Base-by-base conservation (phyloP, 768 basidiomycete species). In the Amylocystis lapponica region DNA sequence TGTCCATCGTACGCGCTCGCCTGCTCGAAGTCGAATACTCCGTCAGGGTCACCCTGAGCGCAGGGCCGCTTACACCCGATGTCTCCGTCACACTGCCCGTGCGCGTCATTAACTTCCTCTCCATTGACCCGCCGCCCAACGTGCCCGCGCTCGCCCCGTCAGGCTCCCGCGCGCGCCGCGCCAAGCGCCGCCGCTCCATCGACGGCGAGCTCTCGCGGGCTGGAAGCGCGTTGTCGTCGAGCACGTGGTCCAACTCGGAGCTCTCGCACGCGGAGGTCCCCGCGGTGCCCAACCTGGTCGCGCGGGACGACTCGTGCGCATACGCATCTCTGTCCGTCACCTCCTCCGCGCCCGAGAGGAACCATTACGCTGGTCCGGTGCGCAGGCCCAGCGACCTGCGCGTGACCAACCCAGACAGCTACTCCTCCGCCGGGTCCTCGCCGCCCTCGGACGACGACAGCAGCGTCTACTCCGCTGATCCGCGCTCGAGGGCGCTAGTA, bases 71-170 rank as follows among this genome's bases (percentile, higher is more conserved):
- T 19, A 68, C 74, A 2, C 68, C 83, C 9, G 81, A 86, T 42
- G 67, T 90, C 23, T 71, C 75, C 42, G 83, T 84, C 46, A 78
- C 77, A 17, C 60, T 93, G 8, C 92, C 92, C 0, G 66, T 92
- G 50, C 72, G 74, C 14, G 77, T 94, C 53, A 70, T 92, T 66
- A 92, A 84, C 58, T 87, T 89, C 64, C 63, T 92, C 22, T 93
- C 91, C 11, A 69, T 96, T 49, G 89, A 94, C 59, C 87, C 89
- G 17, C 84, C 83, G 11, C 81, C 82, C 10, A 54, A 44, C 32
- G 46, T 45, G 6, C 51, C 48, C 1, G 43, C 51, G 26, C 32
- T 53, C 5, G 50, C 57, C 23, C 14, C 31, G 9, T 38, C 41
- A 13, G 47, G 49, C 4, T 36, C 49, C 2, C 47, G 48, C 25